Evolutionary conservation across 441 rosid genomes (phyloP).

Genomic region (Brassica balearica): DNA sequence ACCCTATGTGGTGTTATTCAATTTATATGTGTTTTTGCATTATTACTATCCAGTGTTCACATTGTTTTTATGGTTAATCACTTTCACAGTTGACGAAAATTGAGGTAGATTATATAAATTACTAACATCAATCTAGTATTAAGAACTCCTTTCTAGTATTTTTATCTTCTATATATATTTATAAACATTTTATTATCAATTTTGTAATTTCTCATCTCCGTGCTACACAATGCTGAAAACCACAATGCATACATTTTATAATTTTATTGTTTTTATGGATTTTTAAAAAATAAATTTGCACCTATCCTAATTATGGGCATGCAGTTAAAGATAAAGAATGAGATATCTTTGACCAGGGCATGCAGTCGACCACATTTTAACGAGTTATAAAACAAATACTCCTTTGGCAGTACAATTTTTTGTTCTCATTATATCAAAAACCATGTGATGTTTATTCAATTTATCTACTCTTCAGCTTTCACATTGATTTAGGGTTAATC

Average conservation of each 20-base stretch:
- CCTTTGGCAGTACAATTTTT: slow-evolving; percentile 36
- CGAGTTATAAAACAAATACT: slow-evolving; percentile 4
- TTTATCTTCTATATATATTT: background rate
- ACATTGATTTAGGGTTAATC: slow-evolving; percentile 18
- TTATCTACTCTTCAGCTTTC: slow-evolving; percentile 5
- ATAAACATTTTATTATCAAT: background rate
- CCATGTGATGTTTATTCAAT: slow-evolving; percentile 6
- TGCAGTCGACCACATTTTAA: slow-evolving; percentile 14
- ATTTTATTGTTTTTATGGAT: background rate
- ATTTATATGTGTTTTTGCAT: too few species aligned
- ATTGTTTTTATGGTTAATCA: too few species aligned
- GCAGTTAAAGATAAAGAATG: slow-evolving; percentile 30
- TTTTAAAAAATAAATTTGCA: background rate
- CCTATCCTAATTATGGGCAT: slow-evolving; percentile 36
- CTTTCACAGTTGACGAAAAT: too few species aligned
- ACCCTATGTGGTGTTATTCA: too few species aligned
- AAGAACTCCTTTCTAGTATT: background rate
- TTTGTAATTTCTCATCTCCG: slow-evolving; percentile 17
- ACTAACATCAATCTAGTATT: too few species aligned
- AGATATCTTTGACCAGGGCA: slow-evolving; percentile 37
- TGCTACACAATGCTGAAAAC: slow-evolving; percentile 1
- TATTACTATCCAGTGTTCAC: too few species aligned
- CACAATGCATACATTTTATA: slow-evolving; percentile 12
- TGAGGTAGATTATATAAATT: too few species aligned
- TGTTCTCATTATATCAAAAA: slow-evolving; percentile 37